Evolutionary conservation across 371 early-diverging fungal species (phyloP), one percentile per base, ranked within the genome.

Genomic region (Mucor indicus): DNA sequence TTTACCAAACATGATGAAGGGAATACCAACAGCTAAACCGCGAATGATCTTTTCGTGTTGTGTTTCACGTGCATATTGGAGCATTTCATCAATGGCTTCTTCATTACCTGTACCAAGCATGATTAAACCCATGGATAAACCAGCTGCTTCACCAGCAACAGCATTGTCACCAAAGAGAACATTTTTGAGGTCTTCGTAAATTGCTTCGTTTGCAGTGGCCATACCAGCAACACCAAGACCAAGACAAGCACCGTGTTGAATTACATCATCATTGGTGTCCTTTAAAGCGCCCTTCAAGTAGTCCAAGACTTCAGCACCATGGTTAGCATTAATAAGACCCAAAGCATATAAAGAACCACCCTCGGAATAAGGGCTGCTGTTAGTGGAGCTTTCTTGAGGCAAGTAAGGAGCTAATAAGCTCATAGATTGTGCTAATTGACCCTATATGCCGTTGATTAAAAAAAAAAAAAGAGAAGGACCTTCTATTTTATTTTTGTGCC

Each of bases 21-120:
- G 83, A 36, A 98, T 87, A 49, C 97, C 97, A 29, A 96, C 77
- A 5, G 95, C 91, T 44, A 98, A 72, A 43, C 98, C 94, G 44
- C 98, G 90, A 50, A 97, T 95, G 55, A 98, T 95, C 82, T 98
- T 95, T 64, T 99, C 95, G 69, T 98, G 98, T 67, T 92, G 93
- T 4, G 98, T 98, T 50, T 96, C 97, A 57, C 87, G 90, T 4
- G 96, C 96, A 66, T 95, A 95, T 53, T 87, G 89, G 27, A 96
- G 76, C 91, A 99, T 92, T 55, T 96, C 98, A 16, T 91, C 91
- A 43, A 98, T 59, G 3, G 89, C 90, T 50, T 83, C 77, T 24
- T 79, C 69, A 12, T 87, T 83, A n/a, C 81, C 90, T 15, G 92
- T 92, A 37, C 99, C 99, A 42, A 97, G 83, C 91, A 93, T 94